phyloP scores from a whole-genome alignment of 257 asterid species.

The Ajuga chamaepitys region DNA sequence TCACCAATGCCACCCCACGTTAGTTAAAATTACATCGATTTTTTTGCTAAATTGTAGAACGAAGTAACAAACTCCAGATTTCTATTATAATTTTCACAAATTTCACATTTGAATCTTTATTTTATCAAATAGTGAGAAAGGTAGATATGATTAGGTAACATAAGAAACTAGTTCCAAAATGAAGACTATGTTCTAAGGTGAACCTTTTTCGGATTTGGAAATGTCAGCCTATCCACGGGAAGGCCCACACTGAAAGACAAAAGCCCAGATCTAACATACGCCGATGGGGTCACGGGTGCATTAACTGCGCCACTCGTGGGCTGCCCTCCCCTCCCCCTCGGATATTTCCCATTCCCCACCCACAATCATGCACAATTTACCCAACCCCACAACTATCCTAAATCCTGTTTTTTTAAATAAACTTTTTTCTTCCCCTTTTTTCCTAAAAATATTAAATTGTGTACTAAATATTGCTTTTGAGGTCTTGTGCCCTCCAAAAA shows the following conservation, averaged over 20 bases:
- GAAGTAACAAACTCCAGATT: too few relatives aligned
- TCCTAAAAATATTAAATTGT: not conserved
- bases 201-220: conserved; percentile 46
- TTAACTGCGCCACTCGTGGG: conserved; percentile 79
- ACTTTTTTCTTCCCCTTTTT: not conserved
- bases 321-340: conserved; percentile 9
- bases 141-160: too few relatives aligned
- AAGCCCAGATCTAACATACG: conserved; percentile 60
- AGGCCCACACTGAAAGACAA: conserved; percentile 48
- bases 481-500: too few relatives aligned
- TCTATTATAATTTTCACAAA: too few relatives aligned
- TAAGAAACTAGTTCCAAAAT: too few relatives aligned
- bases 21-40: too few relatives aligned
- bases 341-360: conserved; percentile 35
- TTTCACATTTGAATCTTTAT: too few relatives aligned
- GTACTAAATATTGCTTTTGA: too few relatives aligned
- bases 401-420: conserved; percentile 2
- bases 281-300: conserved; percentile 76
- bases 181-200: conserved; percentile 34
- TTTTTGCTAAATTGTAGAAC: too few relatives aligned
- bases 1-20: too few relatives aligned
- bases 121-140: too few relatives aligned
- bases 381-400: conserved; percentile 32
- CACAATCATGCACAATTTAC: conserved; percentile 27
- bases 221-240: conserved; percentile 37